Conservation (phyloP, 192 early-diverging fungal genomes). For the Gaertneriomyces semiglobifer region DNA sequence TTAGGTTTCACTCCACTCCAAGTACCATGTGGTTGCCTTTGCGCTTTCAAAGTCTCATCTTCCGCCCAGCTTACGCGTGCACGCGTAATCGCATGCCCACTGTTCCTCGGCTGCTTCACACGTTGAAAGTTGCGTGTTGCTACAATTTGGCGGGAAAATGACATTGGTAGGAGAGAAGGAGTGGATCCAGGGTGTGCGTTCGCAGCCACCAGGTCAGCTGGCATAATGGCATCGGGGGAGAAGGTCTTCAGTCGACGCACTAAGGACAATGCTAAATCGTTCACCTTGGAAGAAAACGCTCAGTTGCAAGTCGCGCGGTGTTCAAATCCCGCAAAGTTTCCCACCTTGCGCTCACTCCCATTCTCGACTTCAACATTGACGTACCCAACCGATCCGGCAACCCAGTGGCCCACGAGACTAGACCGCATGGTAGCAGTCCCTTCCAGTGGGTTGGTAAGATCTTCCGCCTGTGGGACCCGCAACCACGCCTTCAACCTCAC, state of each 20-base stretch:
- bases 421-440: not conserved
- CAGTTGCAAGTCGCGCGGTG: not conserved
- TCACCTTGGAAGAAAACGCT: constrained; percentile 21
- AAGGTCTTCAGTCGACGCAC: constrained; percentile 47
- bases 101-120: constrained; percentile 14
- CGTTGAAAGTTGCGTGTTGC: constrained; percentile 16
- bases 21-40: not conserved
- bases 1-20: constrained; percentile 42
- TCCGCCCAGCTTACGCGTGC: not conserved
- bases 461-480: constrained; percentile 11
- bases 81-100: not conserved
- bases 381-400: constrained; percentile 34
- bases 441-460: not conserved
- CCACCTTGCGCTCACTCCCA: constrained; percentile 31
- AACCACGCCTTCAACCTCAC: constrained; percentile 28
- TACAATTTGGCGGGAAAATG: constrained; percentile 33
- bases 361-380: constrained; percentile 42
- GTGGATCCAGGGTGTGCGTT: not conserved
- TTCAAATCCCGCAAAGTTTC: not conserved
- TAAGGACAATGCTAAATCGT: constrained; percentile 31
- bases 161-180: constrained; percentile 31
- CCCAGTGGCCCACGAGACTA: constrained; percentile 15
- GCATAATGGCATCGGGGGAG: constrained; percentile 1
- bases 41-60: constrained; percentile 21
- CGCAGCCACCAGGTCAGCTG: not conserved